Evolutionary conservation across 2,329 filamentous ascomycete genomes (phyloP).

Genomic region (Grosmannia serpens): DNA sequence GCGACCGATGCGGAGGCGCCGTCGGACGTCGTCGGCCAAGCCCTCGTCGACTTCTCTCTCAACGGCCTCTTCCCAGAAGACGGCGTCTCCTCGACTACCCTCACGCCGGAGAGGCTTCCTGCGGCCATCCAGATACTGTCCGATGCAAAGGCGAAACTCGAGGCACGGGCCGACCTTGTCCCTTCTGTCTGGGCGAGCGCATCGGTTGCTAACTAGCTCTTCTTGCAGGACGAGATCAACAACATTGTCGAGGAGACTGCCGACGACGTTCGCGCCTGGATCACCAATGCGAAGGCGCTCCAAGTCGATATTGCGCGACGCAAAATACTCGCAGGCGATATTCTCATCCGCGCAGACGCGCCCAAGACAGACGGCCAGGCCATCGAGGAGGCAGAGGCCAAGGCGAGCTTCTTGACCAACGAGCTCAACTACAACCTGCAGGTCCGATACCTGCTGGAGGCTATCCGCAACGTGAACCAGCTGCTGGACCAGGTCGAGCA

Average conservation of each 20-base stretch:
- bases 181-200: not conserved
- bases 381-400: conserved; percentile 40
- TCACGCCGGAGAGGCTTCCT: conserved; percentile 25
- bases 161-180: conserved; percentile 21
- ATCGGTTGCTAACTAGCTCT: not conserved
- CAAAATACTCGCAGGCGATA: conserved; percentile 66
- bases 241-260: conserved; percentile 64
- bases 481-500: conserved; percentile 52
- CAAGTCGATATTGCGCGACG: conserved; percentile 78
- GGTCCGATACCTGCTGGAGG: conserved; percentile 36
- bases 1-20: not conserved
- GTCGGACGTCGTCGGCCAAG: conserved; percentile 29
- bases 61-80: conserved; percentile 32
- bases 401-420: conserved; percentile 42
- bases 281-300: conserved; percentile 69
- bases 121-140: conserved; percentile 29
- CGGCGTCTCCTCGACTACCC: conserved; percentile 28
- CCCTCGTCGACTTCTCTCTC: conserved; percentile 51
- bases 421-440: conserved; percentile 50
- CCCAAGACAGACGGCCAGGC: conserved; percentile 41
- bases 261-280: conserved; percentile 76
- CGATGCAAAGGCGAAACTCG: conserved; percentile 30
- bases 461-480: conserved; percentile 45
- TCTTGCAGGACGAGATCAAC: conserved; percentile 56
- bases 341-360: conserved; percentile 64